A percentile compares a stretch with the other conserved stretches of the same genome.
Conservation (phyloP, 257 asterid species). For the Cordia subcordata region DNA sequence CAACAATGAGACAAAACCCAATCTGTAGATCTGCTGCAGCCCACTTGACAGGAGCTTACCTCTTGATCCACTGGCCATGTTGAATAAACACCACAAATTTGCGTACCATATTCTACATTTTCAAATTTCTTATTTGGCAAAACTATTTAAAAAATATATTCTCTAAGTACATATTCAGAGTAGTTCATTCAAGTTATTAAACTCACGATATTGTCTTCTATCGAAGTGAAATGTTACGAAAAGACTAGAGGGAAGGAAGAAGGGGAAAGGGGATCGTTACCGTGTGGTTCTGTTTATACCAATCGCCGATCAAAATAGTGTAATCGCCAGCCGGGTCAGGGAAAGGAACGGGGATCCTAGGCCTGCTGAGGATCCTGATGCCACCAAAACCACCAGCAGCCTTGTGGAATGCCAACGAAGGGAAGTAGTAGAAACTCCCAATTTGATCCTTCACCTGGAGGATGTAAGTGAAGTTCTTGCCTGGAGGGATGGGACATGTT, state of each 20-base stretch:
- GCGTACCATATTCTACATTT: no score
- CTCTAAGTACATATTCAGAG: no score
- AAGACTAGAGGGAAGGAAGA: no score
- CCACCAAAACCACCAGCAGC: conserved; percentile 97
- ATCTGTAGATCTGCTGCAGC: neutral
- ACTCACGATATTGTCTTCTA: no score
- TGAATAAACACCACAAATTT: no score
- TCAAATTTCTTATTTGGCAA: no score
- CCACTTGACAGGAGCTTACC: no score
- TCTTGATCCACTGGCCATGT: no score
- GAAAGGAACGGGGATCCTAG: conserved; percentile 84
- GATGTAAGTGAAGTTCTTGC: conserved; percentile 74
- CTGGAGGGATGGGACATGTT: conserved; percentile 97
- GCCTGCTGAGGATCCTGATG: conserved; percentile 76
- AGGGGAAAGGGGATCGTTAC: conserved; percentile 33
- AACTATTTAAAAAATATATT: no score
- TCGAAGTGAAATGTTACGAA: no score
- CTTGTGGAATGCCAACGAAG: conserved; percentile 87
- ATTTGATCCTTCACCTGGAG: conserved; percentile 97
- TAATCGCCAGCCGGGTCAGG: conserved; percentile 64
- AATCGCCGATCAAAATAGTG: conserved; percentile 71
- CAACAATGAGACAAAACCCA: conserved; percentile 24
- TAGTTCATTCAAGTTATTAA: no score
- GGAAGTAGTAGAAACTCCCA: conserved; percentile 86
- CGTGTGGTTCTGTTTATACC: conserved; percentile 83